Base-by-base conservation (phyloP, 805 yeast genomes). In the Pichia thaimueangensis region DNA sequence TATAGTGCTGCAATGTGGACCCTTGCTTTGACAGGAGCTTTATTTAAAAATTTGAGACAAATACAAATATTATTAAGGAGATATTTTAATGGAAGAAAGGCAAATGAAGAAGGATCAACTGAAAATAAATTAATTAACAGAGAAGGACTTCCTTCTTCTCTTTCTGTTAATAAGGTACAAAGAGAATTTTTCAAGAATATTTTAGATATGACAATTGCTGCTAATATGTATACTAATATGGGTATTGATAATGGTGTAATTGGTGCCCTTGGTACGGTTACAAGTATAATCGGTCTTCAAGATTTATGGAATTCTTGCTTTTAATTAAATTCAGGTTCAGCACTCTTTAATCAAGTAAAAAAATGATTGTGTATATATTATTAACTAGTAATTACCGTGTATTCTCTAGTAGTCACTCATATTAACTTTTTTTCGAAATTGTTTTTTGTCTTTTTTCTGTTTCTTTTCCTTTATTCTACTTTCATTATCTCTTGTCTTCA, bases 191-290 rank as follows among this genome's bases (percentile, higher is more conserved):
- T 82, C 23, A 85, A 91, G 86, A 91, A 87, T 59, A 59, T 73
- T 10, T 71, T 83, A 47, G 97, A 89, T 64, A 58, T 76, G 49
- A 70, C 83, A 48, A 81, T 89, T 55, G 95, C 93, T 11, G 66
- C 81, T 57, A 79, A 83, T 62, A 75, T 79, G 41, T 73, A 85
- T 62, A 70, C 74, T 44, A 65, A 69, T 63, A 66, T 83, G 53
- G 69, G 70, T 52, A 67, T 78, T 54, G 76, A 79, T 58, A 96
- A 89, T 53, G 93, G 94, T 38, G 71, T 80, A 32, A 76, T 87
- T 39, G 96, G 95, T 29, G 65, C 80, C 45, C 87, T 93, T 30
- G 97, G 97, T 58, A 73, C 83, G 21, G 65, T 85, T 45, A 87
- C 97, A 25, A 82, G 95, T 30, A 46, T 79, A 37, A 68, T 87